These are phyloP conservation scores for Xylaria sp. DNA, from an alignment of 2,329 filamentous ascomycete genomes.

Conservation along the genomic window DNA sequence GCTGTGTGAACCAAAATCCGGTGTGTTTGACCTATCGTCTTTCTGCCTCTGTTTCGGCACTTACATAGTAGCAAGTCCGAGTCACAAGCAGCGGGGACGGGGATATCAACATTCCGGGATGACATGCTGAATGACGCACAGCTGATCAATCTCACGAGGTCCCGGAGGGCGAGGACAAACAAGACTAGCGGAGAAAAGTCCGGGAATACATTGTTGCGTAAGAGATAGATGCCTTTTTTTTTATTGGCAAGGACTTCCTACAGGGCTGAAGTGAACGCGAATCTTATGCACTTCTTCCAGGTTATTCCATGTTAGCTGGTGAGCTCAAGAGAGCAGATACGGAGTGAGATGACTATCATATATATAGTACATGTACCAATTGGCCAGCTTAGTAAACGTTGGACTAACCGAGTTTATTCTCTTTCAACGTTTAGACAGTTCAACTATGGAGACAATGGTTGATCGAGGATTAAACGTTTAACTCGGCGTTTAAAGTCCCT, in stretches of 20 bases:
- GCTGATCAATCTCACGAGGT: background rate
- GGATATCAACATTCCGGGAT: background rate
- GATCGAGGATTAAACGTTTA: too few relatives aligned
- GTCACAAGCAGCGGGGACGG: background rate
- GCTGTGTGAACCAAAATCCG: background rate
- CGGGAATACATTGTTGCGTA: background rate
- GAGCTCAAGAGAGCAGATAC: background rate
- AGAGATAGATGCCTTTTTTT: background rate
- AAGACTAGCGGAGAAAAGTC: background rate
- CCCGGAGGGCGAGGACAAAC: background rate
- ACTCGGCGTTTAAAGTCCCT: too few relatives aligned
- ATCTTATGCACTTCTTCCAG: slow-evolving; percentile 4
- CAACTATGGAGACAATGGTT: too few relatives aligned
- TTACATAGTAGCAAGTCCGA: background rate
- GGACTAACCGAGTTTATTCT: too few relatives aligned
- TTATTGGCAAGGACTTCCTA: background rate
- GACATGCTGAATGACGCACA: slow-evolving; percentile 11
- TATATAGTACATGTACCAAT: background rate
- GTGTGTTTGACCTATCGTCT: background rate
- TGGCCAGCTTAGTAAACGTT: background rate
- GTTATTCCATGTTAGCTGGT: slow-evolving; percentile 3
- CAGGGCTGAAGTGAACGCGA: slow-evolving; percentile 5
- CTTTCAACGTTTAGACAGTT: too few relatives aligned
- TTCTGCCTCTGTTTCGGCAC: background rate
- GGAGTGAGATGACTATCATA: background rate